Conservation (phyloP, 2,329 filamentous ascomycete species). For the Triangularia setosa region DNA sequence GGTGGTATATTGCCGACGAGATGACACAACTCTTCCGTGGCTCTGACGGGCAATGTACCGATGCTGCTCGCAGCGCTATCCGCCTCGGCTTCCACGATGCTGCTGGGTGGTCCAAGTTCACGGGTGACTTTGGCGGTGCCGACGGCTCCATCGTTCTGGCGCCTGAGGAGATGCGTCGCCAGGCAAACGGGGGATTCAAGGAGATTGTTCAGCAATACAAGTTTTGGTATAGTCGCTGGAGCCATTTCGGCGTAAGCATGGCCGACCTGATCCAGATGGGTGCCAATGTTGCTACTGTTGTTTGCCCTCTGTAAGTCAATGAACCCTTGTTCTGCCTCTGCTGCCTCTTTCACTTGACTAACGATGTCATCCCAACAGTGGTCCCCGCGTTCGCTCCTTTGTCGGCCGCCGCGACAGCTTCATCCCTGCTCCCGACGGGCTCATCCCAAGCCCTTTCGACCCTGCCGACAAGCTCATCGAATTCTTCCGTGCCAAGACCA, state of each 20-base stretch:
- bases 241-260: conserved; percentile 39
- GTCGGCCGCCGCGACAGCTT: conserved; percentile 45
- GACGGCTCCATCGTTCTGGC: conserved; percentile 44
- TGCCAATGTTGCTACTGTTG: conserved; percentile 43
- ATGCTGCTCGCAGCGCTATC: conserved; percentile 40
- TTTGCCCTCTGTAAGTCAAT: conserved; percentile 40
- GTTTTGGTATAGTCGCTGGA: conserved; percentile 37
- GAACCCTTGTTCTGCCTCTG: neutral
- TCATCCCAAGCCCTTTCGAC: conserved; percentile 42
- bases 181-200: conserved; percentile 45
- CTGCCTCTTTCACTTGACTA: neutral
- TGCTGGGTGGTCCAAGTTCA: conserved; percentile 37
- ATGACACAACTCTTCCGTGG: conserved; percentile 35
- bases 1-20: conserved; percentile 37
- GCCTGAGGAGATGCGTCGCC: conserved; percentile 34
- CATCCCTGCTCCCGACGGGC: conserved; percentile 37
- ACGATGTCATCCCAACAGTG: conserved; percentile 23
- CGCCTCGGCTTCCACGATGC: conserved; percentile 47
- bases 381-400: conserved; percentile 47
- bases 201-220: conserved; percentile 37
- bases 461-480: conserved; percentile 40
- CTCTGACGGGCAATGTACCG: conserved; percentile 34
- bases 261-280: conserved; percentile 54
- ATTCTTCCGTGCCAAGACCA: conserved; percentile 48
- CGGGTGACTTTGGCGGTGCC: conserved; percentile 38